Percentiles rank a stretch among this genome's conserved stretches.
Conservation (phyloP, 164 flowering plant genomes). For the Piper longum region DNA sequence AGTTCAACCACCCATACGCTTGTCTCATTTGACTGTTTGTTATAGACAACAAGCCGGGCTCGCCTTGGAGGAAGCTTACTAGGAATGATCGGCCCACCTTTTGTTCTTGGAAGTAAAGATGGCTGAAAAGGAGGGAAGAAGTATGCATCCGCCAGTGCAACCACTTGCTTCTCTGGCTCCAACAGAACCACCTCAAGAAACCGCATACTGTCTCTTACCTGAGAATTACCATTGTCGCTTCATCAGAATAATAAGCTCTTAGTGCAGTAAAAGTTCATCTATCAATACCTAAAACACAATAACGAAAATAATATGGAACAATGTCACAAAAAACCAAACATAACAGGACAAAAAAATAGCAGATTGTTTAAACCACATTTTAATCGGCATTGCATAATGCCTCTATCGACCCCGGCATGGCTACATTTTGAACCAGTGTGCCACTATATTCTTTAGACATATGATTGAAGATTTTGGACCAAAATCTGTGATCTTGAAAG, state of each 20-base stretch:
- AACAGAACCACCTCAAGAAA: conserved; percentile 73
- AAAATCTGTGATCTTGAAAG: no score
- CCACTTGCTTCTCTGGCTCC: conserved; percentile 79
- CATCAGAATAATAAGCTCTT: background rate
- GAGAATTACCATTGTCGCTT: conserved; percentile 6
- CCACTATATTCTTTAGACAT: background rate
- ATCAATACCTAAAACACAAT: no score
- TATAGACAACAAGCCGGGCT: conserved; percentile 75
- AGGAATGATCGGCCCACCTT: conserved; percentile 76
- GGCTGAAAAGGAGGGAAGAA: conserved; percentile 96
- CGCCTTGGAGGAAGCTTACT: conserved; percentile 76
- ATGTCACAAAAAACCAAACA: no score
- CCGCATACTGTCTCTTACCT: conserved; percentile 91
- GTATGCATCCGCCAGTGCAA: conserved; percentile 92
- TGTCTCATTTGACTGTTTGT: conserved; percentile 70
- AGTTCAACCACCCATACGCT: conserved; percentile 77
- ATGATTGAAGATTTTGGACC: no score
- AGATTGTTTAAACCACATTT: background rate
- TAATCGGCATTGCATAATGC: no score
- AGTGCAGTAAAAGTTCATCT: background rate
- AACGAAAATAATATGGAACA: background rate
- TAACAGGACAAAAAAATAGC: background rate
- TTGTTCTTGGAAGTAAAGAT: conserved; percentile 65
- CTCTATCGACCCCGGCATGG: no score
- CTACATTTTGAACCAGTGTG: no score